Base-by-base conservation (phyloP, 495 filamentous ascomycete genomes). In the Aspergillus sclerotioniger region DNA sequence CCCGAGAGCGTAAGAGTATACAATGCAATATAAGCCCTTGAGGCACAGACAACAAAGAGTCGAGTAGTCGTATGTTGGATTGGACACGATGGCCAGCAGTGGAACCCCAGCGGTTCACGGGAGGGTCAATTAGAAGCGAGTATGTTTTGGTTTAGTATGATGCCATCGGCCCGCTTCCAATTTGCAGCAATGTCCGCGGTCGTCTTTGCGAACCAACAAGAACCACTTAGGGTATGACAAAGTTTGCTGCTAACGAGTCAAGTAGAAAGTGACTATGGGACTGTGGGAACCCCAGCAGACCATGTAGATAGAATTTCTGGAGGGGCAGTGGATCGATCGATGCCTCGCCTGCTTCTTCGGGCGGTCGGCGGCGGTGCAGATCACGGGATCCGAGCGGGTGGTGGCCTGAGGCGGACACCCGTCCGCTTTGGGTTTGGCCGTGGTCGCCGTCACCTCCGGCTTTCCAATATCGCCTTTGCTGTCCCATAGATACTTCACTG, bases 111-210 rank as follows among this genome's bases (percentile, higher is more conserved):
- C 25, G 47, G 25, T 16, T 32, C 31, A 25, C 19, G 47, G 47
- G 28, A 16, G 47, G 31, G 8, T 32, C 20, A 25, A n/a, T 25
- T 25, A 32, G 21, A 16, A 32, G 28, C 47, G 25, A 17, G 25
- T 50, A 50, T 50, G 47, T 50, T 49, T 49, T 13, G 46, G 9
- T 49, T 49, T 25, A 29, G 46, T 50, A 50, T 50, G 47, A 50
- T 50, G 47, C 25, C 47, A 50, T 50, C 28, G 47, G 47, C 47
- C 47, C 15, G 25, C 47, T 32, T 15, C 47, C 29, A 29, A 29
- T 8, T 31, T 32, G 28, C 21, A 31, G 47, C 47, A 16, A 8
- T 28, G 8, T 50, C 31, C 47, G 37, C 37, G 35, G 13, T 13
- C n/a, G 9, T 41, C 37, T 41, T n/a, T 41, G 37, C 37, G 37